Base-by-base conservation (phyloP, 1,284 basidiomycete genomes). In the Pseudozyma thailandica region DNA sequence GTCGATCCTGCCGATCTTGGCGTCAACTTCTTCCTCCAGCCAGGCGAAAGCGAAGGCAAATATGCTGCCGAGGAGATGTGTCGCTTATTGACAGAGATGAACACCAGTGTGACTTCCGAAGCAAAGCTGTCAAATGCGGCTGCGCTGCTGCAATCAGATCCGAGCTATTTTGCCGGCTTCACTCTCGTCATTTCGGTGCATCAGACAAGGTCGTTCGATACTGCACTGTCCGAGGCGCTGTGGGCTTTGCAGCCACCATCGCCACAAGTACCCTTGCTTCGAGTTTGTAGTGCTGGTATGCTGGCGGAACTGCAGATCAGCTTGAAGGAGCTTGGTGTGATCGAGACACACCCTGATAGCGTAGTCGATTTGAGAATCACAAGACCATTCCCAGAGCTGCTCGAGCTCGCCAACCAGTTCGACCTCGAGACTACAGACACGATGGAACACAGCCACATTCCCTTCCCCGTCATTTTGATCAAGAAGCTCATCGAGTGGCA, bases 1-100 rank as follows among this genome's bases (percentile, higher is more conserved):
- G 90, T 90, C 16, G 86, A 88, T 1, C 86, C 88, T 4, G 88
- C 89, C 48, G 94, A 98, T 78, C 89, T 93, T 0, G 93, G 93
- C 0, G 92, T 93, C 85, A 98, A 98, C 86, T 98, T 98, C 86
- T 98, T 98, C 85, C 86, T 98, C 23, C 88, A 92, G 50, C 55
- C 63, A 8, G 86, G 86, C 0, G 85, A 88, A 23, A 91, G 90
- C 72, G 86, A 96, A 51, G 93, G 92, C 9, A 90, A 90, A 81
- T 86, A 86, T 49, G 89, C 92, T 43, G 93, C 94, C 0, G 83
- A 88, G 55, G 92, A 97, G 82, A 90, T 90, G 4, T 91, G 92
- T 16, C 86, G 88, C 50, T 87, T 92, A 42, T 86, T 98, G 4
- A 83, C 85, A 15, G 95, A 98, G 84, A 87, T 98, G 53, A 98